Evolutionary conservation across 2,329 filamentous ascomycete species (phyloP).

Genomic region (Sporothrix brasiliensis): DNA sequence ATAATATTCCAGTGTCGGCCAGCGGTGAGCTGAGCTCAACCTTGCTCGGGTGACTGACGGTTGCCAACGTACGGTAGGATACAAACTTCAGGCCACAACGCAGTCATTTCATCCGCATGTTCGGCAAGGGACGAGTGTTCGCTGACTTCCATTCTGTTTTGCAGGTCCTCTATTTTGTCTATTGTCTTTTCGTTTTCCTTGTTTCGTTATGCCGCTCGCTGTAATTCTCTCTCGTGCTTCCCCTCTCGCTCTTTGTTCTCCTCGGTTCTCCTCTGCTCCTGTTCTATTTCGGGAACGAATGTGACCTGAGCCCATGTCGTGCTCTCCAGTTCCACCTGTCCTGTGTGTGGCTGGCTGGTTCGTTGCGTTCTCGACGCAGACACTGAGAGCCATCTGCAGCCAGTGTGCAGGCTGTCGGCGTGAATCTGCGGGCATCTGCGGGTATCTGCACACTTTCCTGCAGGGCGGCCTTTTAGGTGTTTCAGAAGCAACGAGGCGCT

Average conservation of each 20-base stretch:
- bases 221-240: neutral
- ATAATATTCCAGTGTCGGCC: neutral
- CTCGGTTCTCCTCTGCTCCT: neutral
- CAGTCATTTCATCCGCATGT: neutral
- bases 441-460: constrained; percentile 30
- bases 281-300: constrained; percentile 31
- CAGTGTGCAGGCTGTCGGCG: neutral
- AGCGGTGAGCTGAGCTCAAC: too few species aligned
- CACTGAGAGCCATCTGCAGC: neutral
- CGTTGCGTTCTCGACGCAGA: neutral
- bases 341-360: constrained; percentile 8
- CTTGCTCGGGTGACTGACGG: neutral
- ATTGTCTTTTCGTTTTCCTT: neutral
- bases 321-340: constrained; percentile 27
- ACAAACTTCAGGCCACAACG: too few species aligned
- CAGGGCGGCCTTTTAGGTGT: constrained; percentile 28
- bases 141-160: neutral
- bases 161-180: neutral
- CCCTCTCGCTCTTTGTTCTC: neutral
- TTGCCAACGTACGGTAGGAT: neutral
- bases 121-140: constrained; percentile 1
- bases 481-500: constrained; percentile 29
- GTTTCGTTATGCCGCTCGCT: neutral
- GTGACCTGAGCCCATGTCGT: constrained; percentile 29
- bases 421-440: constrained; percentile 3